phyloP scores from a whole-genome alignment of 1,284 basidiomycete species.

The Tilletia caries region DNA sequence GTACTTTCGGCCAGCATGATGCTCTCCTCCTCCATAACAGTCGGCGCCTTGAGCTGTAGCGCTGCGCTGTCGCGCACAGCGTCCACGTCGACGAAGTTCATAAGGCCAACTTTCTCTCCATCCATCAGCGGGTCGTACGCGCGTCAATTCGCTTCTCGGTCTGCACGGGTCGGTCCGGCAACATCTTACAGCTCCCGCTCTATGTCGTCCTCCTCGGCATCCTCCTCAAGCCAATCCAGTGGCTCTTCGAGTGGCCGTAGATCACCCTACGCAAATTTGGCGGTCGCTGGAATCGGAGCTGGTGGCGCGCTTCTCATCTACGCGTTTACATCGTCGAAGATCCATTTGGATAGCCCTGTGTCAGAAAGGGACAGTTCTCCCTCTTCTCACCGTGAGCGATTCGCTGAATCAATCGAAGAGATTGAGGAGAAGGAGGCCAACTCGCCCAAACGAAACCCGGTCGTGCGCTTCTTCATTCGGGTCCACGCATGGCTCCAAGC shows the following conservation, averaged over 20 bases:
- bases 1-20: no score
- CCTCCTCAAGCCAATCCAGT: not conserved
- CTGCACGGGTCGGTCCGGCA: no score
- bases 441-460: conserved; percentile 6
- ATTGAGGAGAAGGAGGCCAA: conserved; percentile 16
- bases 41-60: no score
- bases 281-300: not conserved
- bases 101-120: no score
- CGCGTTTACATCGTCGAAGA: not conserved
- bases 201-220: not conserved
- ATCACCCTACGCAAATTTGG: not conserved
- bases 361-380: not conserved
- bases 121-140: no score
- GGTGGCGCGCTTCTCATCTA: not conserved
- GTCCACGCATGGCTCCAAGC: conserved; percentile 19
- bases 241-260: not conserved
- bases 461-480: conserved; percentile 12
- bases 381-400: not conserved
- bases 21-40: no score
- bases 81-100: no score
- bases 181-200: not conserved
- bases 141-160: no score
- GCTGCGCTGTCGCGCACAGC: no score
- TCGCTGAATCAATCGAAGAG: conserved; percentile 22
- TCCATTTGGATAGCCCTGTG: not conserved